Percentiles rank a stretch among this genome's conserved stretches.
Evolutionary conservation across 108 stramenopile genomes (phyloP).

Genomic region (Conticribra guillardii): DNA sequence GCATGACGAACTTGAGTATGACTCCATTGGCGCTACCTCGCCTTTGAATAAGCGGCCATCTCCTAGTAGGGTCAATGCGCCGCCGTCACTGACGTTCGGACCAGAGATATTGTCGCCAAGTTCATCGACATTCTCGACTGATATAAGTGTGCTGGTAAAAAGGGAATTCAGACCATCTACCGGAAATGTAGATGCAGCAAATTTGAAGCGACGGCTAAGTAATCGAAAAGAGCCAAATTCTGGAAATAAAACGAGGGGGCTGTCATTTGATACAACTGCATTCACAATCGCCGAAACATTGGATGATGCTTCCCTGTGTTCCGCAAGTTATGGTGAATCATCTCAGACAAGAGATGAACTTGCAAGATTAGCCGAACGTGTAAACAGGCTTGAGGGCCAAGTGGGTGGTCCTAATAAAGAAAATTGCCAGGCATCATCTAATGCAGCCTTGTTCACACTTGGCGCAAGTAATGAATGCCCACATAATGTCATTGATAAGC

Average conservation of each 20-base stretch:
- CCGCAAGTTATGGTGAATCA: neutral
- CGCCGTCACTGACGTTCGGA: constrained; percentile 9
- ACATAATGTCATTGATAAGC: neutral
- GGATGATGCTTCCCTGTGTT: neutral
- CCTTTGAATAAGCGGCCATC: neutral
- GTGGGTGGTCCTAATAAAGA: neutral
- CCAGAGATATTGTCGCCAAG: constrained; percentile 2
- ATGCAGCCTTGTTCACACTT: no score
- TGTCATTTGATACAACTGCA: constrained; percentile 4
- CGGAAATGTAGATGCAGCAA: no score
- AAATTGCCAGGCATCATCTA: neutral
- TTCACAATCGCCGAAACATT: constrained; percentile 11
- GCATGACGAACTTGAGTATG: constrained; percentile 16
- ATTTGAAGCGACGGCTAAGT: no score
- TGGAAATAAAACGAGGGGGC: no score
- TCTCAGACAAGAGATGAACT: neutral
- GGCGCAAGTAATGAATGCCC: neutral
- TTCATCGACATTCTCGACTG: no score
- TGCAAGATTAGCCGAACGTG: neutral
- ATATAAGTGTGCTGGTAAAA: no score
- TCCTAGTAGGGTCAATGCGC: neutral
- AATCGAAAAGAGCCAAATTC: no score
- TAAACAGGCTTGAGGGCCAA: constrained; percentile 7
- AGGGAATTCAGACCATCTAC: no score
- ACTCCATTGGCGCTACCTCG: constrained; percentile 23